Base-by-base conservation (phyloP, 192 early-diverging fungal genomes). In the Coemansia sp. region DNA sequence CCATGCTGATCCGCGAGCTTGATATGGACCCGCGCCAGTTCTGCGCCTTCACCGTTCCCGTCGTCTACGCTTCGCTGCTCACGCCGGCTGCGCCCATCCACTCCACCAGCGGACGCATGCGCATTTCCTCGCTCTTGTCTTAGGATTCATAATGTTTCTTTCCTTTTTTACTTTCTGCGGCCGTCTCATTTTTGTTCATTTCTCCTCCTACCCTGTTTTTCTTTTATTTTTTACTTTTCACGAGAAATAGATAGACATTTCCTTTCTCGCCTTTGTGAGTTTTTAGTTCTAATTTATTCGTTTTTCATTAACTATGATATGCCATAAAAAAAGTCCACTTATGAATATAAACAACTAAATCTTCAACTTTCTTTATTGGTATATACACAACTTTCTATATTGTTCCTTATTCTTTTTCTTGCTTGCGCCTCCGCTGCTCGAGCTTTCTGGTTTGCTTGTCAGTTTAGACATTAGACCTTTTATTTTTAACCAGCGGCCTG, bases 1-100 rank as follows among this genome's bases (percentile, higher is more conserved):
- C 74, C 0, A 54, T 81, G 69, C 59, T 81, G 63, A 81, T 81
- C 69, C 58, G 64, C 10, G 67, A 72, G 18, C 49, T 81, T 63
- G 39, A 53, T 2, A 76, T 81, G 67, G 48, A 53, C n/a, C 57
- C 74, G 2, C 44, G 67, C 1, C 58, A 75, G 64, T 76, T 81
- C 52, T 81, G 73, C 56, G 79, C 70, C 8, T 69, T 61, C 15
- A 76, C 79, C 0, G 61, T 81, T 40, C 79, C 79, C 5, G 70
- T 72, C 7, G 79, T 72, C 8, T 81, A 75, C 21, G 73, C 79
- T 0, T 65, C 79, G 0, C 48, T 72, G 37, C 40, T 64, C 32
- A 58, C 54, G 32, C 48, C 73, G 7, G 11, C 62, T 9, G 64
- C 18, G 5, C 48, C 50, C 5, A 43, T 76, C 63, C 67, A 73